A percentile compares a stretch with the other conserved stretches of the same genome.
phyloP scores from a whole-genome alignment of 768 basidiomycete species.

The Hebeloma cylindrosporum region DNA sequence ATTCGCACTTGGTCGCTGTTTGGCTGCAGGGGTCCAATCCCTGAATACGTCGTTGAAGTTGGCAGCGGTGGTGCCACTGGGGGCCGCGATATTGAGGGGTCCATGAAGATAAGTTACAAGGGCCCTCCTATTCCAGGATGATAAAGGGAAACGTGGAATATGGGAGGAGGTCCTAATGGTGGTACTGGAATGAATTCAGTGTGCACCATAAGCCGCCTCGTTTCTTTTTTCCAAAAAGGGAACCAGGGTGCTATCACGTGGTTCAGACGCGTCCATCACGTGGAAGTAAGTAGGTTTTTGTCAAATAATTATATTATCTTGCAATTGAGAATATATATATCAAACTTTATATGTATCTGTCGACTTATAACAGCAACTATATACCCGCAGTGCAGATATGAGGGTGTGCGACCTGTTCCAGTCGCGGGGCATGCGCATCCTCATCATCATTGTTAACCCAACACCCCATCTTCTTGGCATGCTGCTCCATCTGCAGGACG shows the following conservation, averaged over 20 bases:
- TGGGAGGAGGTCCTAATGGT: constrained; percentile 3
- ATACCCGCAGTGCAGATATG: too few relatives aligned
- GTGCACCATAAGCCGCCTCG: constrained; percentile 14
- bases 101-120: constrained; percentile 13
- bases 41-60: constrained; percentile 31
- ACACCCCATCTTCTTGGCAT: too few relatives aligned
- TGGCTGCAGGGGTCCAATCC: constrained; percentile 50
- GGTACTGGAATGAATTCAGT: background rate
- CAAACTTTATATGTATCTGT: too few relatives aligned
- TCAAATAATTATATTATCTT: background rate
- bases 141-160: constrained; percentile 6
- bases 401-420: too few relatives aligned
- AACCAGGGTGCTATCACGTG: constrained; percentile 11
- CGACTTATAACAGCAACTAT: too few relatives aligned
- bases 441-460: too few relatives aligned
- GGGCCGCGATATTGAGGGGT: constrained; percentile 30
- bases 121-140: background rate
- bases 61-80: constrained; percentile 47
- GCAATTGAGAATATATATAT: background rate
- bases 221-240: constrained; percentile 16
- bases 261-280: constrained; percentile 20
- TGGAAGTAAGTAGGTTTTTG: background rate
- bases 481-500: too few relatives aligned
- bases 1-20: constrained; percentile 69
- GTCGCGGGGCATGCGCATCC: too few relatives aligned